Evolutionary conservation across 140 eudicot species (phyloP).

Genomic region (Bidens hawaiensis): DNA sequence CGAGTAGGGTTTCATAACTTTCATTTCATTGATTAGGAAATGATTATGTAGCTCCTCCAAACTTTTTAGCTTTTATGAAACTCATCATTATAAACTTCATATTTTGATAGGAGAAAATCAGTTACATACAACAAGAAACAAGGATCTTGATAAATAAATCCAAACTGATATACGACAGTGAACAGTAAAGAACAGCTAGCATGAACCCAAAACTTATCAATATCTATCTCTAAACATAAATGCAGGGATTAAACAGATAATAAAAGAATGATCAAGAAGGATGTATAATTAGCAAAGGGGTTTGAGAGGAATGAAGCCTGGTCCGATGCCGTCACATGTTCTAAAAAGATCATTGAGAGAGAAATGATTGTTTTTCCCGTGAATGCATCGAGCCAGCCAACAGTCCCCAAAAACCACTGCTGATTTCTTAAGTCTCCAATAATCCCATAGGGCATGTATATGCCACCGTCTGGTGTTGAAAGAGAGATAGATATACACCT

Average conservation of each 20-base stretch:
- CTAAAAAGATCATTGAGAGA: neutral
- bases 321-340: slow-evolving; percentile 60
- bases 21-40: slow-evolving; percentile 29
- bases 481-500: neutral
- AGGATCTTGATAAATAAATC: neutral
- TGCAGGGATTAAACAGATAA: neutral
- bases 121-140: neutral
- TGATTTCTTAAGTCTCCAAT: neutral
- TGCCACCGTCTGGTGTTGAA: neutral
- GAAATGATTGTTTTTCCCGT: neutral
- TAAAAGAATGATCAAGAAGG: neutral
- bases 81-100: slow-evolving; percentile 8
- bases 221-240: neutral
- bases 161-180: neutral
- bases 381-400: slow-evolving; percentile 81
- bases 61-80: slow-evolving; percentile 9
- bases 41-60: slow-evolving; percentile 5
- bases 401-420: slow-evolving; percentile 49
- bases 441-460: neutral
- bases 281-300: slow-evolving; percentile 23
- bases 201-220: neutral
- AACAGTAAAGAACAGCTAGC: neutral
- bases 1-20: slow-evolving; percentile 6
- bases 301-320: slow-evolving; percentile 92
- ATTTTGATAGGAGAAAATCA: neutral